A percentile compares a stretch with the other conserved stretches of the same genome.
These are phyloP conservation scores for Boletellus emodensis DNA, from an alignment of 768 basidiomycete species.

Conservation along the genomic window DNA sequence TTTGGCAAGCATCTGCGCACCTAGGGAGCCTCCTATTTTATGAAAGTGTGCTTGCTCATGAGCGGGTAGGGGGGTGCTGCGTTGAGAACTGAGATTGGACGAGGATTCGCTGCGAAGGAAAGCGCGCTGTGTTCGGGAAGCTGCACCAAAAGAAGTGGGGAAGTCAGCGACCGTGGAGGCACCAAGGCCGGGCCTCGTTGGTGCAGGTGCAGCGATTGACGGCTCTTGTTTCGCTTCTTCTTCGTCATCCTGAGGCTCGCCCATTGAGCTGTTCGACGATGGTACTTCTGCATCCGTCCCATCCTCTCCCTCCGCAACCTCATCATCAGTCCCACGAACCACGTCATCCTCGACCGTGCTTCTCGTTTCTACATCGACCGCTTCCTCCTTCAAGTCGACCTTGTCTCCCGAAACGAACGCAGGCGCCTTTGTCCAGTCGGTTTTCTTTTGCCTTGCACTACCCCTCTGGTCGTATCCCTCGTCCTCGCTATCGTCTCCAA, in stretches of 20 bases:
- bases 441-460: constrained; percentile 36
- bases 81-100: constrained; percentile 38
- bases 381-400: constrained; percentile 40
- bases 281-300: constrained; percentile 36
- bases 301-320: constrained; percentile 22
- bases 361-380: constrained; percentile 34
- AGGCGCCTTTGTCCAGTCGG: constrained; percentile 74
- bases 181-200: constrained; percentile 20
- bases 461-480: constrained; percentile 38
- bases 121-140: constrained; percentile 38
- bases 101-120: constrained; percentile 54
- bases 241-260: constrained; percentile 33
- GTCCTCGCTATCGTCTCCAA: constrained; percentile 68
- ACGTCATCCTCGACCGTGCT: constrained; percentile 36
- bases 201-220: constrained; percentile 26
- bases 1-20: constrained; percentile 87
- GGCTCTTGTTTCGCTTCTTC: constrained; percentile 29
- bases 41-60: constrained; percentile 78
- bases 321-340: constrained; percentile 37
- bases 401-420: constrained; percentile 63
- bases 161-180: constrained; percentile 25
- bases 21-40: constrained; percentile 72
- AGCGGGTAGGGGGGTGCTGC: constrained; percentile 51
- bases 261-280: constrained; percentile 32
- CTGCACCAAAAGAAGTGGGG: constrained; percentile 38